Evolutionary conservation across 257 asterid species (phyloP).

Genomic region (Solanum pennellii): DNA sequence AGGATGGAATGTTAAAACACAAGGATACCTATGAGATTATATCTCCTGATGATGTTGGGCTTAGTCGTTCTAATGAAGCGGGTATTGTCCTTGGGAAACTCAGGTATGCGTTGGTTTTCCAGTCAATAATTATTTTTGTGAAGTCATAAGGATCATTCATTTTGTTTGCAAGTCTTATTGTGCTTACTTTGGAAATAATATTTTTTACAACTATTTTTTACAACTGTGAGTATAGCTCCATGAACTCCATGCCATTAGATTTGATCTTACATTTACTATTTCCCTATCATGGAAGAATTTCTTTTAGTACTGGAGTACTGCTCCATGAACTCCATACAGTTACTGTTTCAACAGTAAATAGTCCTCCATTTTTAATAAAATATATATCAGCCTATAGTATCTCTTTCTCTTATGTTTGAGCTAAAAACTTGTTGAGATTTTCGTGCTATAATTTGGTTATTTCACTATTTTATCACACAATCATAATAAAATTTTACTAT

Average conservation of each 20-base stretch:
- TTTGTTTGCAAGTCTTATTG: background rate
- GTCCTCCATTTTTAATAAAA: background rate
- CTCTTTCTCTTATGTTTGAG: background rate
- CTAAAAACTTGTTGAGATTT: background rate
- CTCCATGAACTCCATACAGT: background rate
- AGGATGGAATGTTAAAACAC: slow-evolving; percentile 97
- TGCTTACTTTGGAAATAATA: background rate
- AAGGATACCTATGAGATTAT: slow-evolving; percentile 87
- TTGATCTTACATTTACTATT: background rate
- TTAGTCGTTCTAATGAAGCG: slow-evolving; percentile 67
- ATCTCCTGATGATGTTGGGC: slow-evolving; percentile 95
- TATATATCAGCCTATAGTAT: background rate
- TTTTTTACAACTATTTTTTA: background rate
- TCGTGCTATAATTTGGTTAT: background rate
- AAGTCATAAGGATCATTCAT: background rate
- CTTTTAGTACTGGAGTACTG: background rate
- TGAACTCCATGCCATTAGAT: background rate
- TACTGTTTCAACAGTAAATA: background rate
- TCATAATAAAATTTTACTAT: background rate
- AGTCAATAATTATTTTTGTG: background rate
- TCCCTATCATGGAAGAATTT: background rate
- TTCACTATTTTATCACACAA: background rate
- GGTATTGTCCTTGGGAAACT: slow-evolving; percentile 97
- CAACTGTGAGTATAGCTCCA: background rate
- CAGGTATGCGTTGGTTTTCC: slow-evolving; percentile 39